phyloP scores from a whole-genome alignment of 495 filamentous ascomycete genomes.

The Cercophora scortea region DNA sequence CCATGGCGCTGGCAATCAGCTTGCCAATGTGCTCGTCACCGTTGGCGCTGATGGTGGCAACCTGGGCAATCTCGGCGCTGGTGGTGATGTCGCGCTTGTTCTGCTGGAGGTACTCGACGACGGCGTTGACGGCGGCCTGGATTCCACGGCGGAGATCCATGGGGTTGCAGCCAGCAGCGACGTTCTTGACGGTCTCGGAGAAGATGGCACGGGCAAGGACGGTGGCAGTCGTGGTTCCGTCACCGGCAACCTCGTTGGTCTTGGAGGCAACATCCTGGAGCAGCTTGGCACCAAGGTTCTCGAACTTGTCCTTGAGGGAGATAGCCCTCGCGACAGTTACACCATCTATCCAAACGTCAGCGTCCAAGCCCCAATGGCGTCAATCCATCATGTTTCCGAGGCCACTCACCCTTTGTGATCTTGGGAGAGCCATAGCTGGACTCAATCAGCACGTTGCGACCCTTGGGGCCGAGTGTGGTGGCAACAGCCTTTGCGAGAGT shows the following conservation, averaged over 20 bases:
- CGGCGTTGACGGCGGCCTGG: slow-evolving; percentile 90
- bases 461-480: slow-evolving; percentile 95
- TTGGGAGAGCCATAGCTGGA: slow-evolving; percentile 96
- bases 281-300: slow-evolving; percentile 94
- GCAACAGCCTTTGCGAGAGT: slow-evolving; percentile 94
- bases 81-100: slow-evolving; percentile 98
- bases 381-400: not conserved
- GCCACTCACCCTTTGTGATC: slow-evolving; percentile 87
- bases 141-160: slow-evolving; percentile 97
- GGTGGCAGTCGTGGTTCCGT: slow-evolving; percentile 95
- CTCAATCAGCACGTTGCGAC: slow-evolving; percentile 95
- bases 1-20: slow-evolving; percentile 96
- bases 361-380: not conserved
- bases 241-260: slow-evolving; percentile 98
- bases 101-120: slow-evolving; percentile 84
- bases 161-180: slow-evolving; percentile 97
- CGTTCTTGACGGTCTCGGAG: slow-evolving; percentile 99
- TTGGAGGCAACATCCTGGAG: slow-evolving; percentile 98
- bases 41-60: slow-evolving; percentile 96
- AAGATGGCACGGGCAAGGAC: slow-evolving; percentile 97
- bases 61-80: slow-evolving; percentile 93
- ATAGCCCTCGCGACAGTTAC: slow-evolving; percentile 91
- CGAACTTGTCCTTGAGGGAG: slow-evolving; percentile 95
- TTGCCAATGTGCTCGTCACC: slow-evolving; percentile 93
- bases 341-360: slow-evolving; percentile 56